Evolutionary conservation across 805 yeast species (phyloP).

Genomic region (Candida endomychidarum): DNA sequence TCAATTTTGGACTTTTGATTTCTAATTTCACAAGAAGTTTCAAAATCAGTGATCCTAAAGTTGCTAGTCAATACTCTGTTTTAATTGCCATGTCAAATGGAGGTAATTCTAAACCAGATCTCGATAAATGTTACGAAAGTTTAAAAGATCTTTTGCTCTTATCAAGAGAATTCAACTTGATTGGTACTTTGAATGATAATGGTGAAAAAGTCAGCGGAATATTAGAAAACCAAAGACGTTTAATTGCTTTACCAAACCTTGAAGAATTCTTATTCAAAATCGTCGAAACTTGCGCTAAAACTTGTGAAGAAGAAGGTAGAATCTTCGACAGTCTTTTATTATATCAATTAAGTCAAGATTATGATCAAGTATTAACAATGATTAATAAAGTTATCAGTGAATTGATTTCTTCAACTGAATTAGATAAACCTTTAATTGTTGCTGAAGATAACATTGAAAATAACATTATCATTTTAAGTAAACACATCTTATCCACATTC

Average conservation of each 20-base stretch:
- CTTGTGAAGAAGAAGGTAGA: constrained; percentile 91
- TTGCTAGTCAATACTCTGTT: constrained; percentile 86
- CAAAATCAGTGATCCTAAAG: constrained; percentile 81
- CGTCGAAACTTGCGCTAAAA: constrained; percentile 79
- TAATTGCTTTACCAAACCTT: constrained; percentile 59
- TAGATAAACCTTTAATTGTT: constrained; percentile 53
- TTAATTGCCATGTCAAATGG: constrained; percentile 57
- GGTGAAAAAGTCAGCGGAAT: constrained; percentile 82
- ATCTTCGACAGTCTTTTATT: constrained; percentile 79
- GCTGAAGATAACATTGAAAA: constrained; percentile 42
- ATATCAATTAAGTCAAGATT: constrained; percentile 86
- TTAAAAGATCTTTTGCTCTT: constrained; percentile 81
- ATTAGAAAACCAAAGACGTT: constrained; percentile 70
- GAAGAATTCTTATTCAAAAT: constrained; percentile 65
- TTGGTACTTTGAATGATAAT: constrained; percentile 80
- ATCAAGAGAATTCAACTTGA: constrained; percentile 76
- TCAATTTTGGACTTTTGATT: constrained; percentile 60
- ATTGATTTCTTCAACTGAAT: constrained; percentile 65
- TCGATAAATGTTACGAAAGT: constrained; percentile 68
- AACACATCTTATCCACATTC: constrained; percentile 44
- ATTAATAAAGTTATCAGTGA: constrained; percentile 80
- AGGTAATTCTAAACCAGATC: constrained; percentile 42
- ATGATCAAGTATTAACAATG: constrained; percentile 72
- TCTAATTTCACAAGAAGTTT: constrained; percentile 83
- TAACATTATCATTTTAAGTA: constrained; percentile 47